phyloP scores from a whole-genome alignment of 164 flowering plant species.

The Vitis amurensis region DNA sequence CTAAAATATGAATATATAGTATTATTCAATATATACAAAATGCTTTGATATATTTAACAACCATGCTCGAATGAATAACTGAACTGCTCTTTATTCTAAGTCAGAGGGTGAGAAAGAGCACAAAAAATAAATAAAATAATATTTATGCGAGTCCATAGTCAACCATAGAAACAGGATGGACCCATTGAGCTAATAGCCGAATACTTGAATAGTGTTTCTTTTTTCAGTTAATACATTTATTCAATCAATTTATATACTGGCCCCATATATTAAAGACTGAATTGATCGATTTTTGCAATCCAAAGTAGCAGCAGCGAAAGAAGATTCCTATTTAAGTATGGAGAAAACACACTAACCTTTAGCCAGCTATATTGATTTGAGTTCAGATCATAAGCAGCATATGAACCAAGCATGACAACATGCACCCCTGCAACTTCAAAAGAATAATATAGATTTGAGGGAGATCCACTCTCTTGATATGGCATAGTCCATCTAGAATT shows the following conservation, averaged over 20 bases:
- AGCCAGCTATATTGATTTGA: conserved; percentile 91
- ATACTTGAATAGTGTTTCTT: no score
- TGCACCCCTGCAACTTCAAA: conserved; percentile 95
- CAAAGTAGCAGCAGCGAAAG: background rate
- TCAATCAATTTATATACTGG: no score
- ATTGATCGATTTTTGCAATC: background rate
- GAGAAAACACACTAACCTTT: conserved; percentile 52
- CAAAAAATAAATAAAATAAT: no score
- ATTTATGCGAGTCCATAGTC: no score
- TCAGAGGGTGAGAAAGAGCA: background rate
- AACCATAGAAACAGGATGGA: no score
- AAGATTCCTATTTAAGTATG: background rate
- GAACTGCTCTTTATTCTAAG: background rate
- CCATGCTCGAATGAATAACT: background rate
- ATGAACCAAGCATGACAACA: conserved; percentile 93
- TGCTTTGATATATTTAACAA: no score
- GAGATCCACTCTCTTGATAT: conserved; percentile 81
- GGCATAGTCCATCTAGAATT: conserved; percentile 99
- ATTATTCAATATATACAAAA: no score
- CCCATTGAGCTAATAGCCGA: no score
- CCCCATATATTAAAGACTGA: background rate
- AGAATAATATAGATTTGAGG: conserved; percentile 87
- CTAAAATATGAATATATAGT: no score
- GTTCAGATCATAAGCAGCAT: conserved; percentile 67
- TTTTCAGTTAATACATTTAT: no score